Base-by-base conservation (phyloP, 176 grass and related monocot species). In the Tillandsia fasciculata region DNA sequence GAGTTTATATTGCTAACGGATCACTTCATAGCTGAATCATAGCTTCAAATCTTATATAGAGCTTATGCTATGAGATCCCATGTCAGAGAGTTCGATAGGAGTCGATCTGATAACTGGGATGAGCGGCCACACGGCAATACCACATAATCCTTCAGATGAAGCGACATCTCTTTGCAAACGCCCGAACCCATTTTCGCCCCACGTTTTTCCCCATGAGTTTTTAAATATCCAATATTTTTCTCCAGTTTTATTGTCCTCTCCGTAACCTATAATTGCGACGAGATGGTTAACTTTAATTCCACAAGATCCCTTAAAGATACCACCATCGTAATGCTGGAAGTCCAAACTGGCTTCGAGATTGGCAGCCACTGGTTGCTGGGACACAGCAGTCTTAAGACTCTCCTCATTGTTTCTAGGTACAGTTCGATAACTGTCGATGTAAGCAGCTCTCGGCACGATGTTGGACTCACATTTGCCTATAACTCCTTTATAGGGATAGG, bases 341-440 rank as follows among this genome's bases (percentile, higher is more conserved):
- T 72, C 68, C 48, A 10, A 18, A 0, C 18, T n/a, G 28, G 50
- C 57, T 14, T 51, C 73, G 71, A 79, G 71, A 18, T 76, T 50
- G 61, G 77, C 75, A 64, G 83, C 85, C n/a, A 87, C 71, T 11
- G 85, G 85, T 68, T 83, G 84, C 75, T 58, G 54, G 48, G 79
- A 63, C 57, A 82, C 84, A 9, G 79, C 79, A 29, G 66, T 28
- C 9, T 70, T 78, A 15, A 79, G 53, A 66, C 74, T 63, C 5
- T 7, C 1, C 27, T 82, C 75, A 51, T 87, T 69, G 48, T 87
- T 87, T 15, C 8, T 17, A 12, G 53, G 14, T 3, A 57, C 14
- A 3, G 1, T 2, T 1, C 4, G 3, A 24, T 67, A 68, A 11
- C 69, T 70, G 63, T 52, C 33, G 6, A 80, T 64, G 20, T 28